Base-by-base conservation (phyloP, 2,329 filamentous ascomycete genomes). In the Tolypocladium paradoxum region DNA sequence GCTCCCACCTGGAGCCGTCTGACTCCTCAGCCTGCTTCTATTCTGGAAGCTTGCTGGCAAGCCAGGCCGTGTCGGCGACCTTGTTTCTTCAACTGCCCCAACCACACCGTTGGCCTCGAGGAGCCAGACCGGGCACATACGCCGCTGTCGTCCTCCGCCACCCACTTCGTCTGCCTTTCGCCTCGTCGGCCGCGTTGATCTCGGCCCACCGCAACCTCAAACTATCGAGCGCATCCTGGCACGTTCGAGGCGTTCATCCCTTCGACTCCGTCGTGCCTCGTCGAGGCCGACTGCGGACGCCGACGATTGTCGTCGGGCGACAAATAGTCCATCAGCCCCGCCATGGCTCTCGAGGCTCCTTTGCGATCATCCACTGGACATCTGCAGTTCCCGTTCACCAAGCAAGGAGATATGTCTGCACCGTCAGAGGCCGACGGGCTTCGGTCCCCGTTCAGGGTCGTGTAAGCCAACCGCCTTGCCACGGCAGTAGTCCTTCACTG, bases 281-380 rank as follows among this genome's bases (percentile, higher is more conserved):
- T 33, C 43, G 18, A 47, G 27, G 9, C 43, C 18, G 18, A 33
- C 18, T 31, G 27, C 9, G 8, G 43, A 47, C 27, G 27, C 43
- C 11, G 18, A 27, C 43, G 27, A 20, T 33, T 47, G 43, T 20
- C 27, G 27, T 6, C 27, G 3, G 18, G 34, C 48, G 14, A 37
- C 35, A 29, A 29, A 33, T 34, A 24, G 14, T 40, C 12, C 24
- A 6, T 8, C 33, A 16, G 16, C 35, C 53, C 53, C 58, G 55
- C 56, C 61, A 66, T 71, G 69, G 65, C 70, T 60, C 62, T 72
- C 58, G 63, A 71, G 70, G 81, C 76, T 64, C 82, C 82, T 55
- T 67, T 87, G 61, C 74, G 82, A 63, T 79, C 81, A 56, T 85
- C 83, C 56, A 79, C 79, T 55, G 79, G 77, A 64, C 79, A 61